Evolutionary conservation across 345 rosid genomes (phyloP), one percentile per base, ranked within the genome.

Genomic region (Eucalyptus virginea): DNA sequence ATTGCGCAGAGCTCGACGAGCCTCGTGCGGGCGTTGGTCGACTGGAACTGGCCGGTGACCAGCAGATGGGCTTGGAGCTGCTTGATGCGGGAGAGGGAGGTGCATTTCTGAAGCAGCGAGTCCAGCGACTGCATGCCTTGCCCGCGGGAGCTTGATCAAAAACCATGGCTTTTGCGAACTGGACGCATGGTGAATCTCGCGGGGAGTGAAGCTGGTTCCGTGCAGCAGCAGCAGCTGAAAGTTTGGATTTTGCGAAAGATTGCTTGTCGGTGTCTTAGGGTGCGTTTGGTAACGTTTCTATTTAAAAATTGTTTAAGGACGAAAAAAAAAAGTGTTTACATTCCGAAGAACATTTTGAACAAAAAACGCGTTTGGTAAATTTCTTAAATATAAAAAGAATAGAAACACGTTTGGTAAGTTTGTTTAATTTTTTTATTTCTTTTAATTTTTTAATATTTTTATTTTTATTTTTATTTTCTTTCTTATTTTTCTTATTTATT

Each of bases 1-100:
- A 96, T 86, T 30, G 98, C 94, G 90, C 93, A 96, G 88, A 93
- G 94, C 51, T 97, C 99, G 89, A 97, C 94, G 88, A 97, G 96
- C 40, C 93, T 94, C 91, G 97, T 95, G 90, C 98, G 98, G 45
- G 93, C 88, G 90, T 89, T 89, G 91, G 88, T 91, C 90, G 91
- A 91, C 24, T 89, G 90, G 92, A 92, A 94, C n/a, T 91, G 93
- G 45, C 96, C 96, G 28, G 95, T 90, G 86, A 93, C 92, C 23
- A 94, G 60, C 77, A 97, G 94, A 90, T 95, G 94, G 83, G 97
- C 93, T 81, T 97, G 98, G 92, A 96, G 91, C 60, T 96, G 96
- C 87, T 94, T 94, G 88, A 94, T 90, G 88, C 94, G 99, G 19
- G 94, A 72, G 89, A 93, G 88, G 13, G 91, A 86, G 50, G 87